Evolutionary conservation across 1,284 basidiomycete species (phyloP), one percentile per base, ranked within the genome.

Genomic region (Boletus mariae): DNA sequence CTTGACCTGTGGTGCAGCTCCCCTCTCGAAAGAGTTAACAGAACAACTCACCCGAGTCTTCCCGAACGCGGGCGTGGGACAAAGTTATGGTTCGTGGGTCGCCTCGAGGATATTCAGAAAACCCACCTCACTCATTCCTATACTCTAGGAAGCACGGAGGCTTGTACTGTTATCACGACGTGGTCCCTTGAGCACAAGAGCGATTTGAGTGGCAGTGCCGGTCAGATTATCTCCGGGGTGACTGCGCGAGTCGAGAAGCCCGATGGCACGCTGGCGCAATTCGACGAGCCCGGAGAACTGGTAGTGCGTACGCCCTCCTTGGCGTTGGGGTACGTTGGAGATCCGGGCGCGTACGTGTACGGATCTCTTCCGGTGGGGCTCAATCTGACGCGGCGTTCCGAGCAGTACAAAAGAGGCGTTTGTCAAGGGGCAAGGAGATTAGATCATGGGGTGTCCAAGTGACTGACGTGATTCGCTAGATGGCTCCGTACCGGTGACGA

Each of bases 401-500:
- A 76, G 31, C 41, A 68, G 80, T n/a, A 81, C 81, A 2, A 74
- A 72, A 52, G 78, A 80, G 59, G 79, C 79, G 1, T 82, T 82
- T 56, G 59, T 77, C n/a, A 71, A 80, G 52, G 80, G 81, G 79
- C 77, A 57, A 59, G 55, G 34, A 37, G 31, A 17, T 15, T n/a
- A 5, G 34, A 8, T 35, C 1, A 17, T 52, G 45, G 28, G 25
- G 29, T 13, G 9, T 32, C 35, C 35, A 43, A 15, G 23, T 28
- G 3, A 34, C 54, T 47, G 48, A 80, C 68, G 9, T n/a, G n/a
- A 17, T 69, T 9, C 63, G n/a, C 15, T 71, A 83, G 84, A 40
- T 90, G 84, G 84, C 76, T 89, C 6, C 77, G 76, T 49, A 88
- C 85, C 0, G 87, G 87, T 2, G 87, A 90, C 60, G 81, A 85